Conservation (phyloP, 2,329 filamentous ascomycete species). For the Fonsecaea nubica region DNA sequence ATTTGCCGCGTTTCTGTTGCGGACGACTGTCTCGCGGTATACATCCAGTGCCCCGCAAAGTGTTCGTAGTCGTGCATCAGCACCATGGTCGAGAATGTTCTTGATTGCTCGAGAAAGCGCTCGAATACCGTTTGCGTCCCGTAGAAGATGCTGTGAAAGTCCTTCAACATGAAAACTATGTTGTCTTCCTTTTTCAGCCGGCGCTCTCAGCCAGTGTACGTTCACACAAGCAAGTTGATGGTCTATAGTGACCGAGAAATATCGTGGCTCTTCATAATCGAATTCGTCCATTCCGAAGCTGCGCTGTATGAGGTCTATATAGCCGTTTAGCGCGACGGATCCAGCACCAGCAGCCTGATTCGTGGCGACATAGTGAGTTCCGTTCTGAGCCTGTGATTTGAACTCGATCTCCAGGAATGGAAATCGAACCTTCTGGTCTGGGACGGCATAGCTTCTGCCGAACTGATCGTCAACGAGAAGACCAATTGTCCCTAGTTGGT, state of each 20-base stretch:
- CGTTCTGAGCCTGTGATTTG: conserved; percentile 30
- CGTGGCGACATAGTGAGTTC: conserved; percentile 31
- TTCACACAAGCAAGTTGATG: conserved; percentile 26
- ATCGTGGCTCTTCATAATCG: conserved; percentile 31
- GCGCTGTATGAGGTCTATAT: conserved; percentile 29
- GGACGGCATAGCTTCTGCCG: conserved; percentile 29
- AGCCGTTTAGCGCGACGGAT: conserved; percentile 27
- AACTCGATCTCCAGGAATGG: conserved; percentile 32
- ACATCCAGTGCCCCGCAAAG: conserved; percentile 30
- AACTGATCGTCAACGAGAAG: conserved; percentile 28
- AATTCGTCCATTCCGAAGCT: conserved; percentile 22
- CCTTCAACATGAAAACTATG: conserved; percentile 31
- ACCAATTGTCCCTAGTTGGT: conserved; percentile 26
- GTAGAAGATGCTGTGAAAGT: conserved; percentile 25
- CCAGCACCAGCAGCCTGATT: conserved; percentile 33
- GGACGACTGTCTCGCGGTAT: conserved; percentile 29
- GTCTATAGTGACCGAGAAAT: conserved; percentile 34
- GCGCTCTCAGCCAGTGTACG: conserved; percentile 33
- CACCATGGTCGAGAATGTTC: conserved; percentile 34
- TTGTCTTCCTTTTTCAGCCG: conserved; percentile 23
- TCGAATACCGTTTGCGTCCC: conserved; percentile 25
- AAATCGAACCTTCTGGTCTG: conserved; percentile 29
- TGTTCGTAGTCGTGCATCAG: conserved; percentile 18
- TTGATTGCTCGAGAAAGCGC: conserved; percentile 33
- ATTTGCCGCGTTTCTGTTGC: conserved; percentile 24